Evolutionary conservation across 1,284 basidiomycete genomes (phyloP), one percentile per base, ranked within the genome.

Genomic region (Cutaneotrichosporon mucoides): DNA sequence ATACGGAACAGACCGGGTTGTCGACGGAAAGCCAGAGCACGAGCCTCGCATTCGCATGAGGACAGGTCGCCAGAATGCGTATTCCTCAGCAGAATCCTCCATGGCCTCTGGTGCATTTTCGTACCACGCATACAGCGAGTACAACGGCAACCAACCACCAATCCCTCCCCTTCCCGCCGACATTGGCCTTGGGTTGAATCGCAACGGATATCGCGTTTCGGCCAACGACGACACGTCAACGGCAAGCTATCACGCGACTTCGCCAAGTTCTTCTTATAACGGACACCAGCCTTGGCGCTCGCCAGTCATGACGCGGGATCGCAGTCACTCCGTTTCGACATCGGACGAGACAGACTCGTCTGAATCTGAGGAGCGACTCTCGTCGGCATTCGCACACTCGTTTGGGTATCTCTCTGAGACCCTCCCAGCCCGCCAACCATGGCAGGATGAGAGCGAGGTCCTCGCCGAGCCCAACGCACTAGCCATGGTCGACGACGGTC

Each of bases 61-160:
- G 34, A 62, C 69, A 11, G 73, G 75, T 34, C 65, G 73, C n/a
- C 62, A 68, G 15, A 70, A 67, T 46, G 71, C 71, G 13, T 76
- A 76, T 57, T 75, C 73, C 1, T 75, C 73, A 6, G 73, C 75
- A n/a, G 75, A 76, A 53, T 73, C 70, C 12, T 73, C 70, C 12
- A 73, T 68, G 61, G 74, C 67, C 1, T 74, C 72, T 4, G 70
- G 70, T 2, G 61, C 56, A 8, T 76, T 71, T 53, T 72, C 73
- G 6, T 72, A 68, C 45, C 69, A 73, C 52, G 66, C 64, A 2
- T 73, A 71, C 63, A 56, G 62, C 36, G 68, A 68, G 52, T 66
- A 69, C 53, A 64, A 63, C 24, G 24, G 24, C 24, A 61, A 69
- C 41, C 64, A 70, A 3, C 75, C 73, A 5, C 73, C 73, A 24